phyloP scores from a whole-genome alignment of 495 filamentous ascomycete genomes.

The Letharia lupina region DNA sequence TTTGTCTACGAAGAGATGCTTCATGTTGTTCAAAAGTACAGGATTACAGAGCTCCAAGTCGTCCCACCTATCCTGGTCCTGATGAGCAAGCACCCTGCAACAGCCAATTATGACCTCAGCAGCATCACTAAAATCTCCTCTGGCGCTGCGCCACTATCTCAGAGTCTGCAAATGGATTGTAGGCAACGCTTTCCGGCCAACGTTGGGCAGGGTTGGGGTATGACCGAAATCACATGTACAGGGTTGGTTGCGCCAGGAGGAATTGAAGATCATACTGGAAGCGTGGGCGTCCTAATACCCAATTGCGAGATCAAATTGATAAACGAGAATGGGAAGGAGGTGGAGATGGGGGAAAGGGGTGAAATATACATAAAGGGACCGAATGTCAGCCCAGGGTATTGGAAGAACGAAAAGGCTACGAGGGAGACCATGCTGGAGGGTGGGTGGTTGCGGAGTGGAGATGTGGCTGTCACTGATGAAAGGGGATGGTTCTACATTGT shows the following conservation, averaged over 20 bases:
- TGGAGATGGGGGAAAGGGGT: conserved; percentile 26
- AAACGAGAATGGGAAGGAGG: conserved; percentile 23
- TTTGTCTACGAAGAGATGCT: conserved; percentile 81
- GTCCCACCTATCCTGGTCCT: conserved; percentile 80
- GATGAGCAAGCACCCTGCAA: conserved; percentile 66
- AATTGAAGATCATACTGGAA: conserved; percentile 15
- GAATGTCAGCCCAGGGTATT: conserved; percentile 35
- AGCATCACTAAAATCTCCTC: conserved; percentile 74
- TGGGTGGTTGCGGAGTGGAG: conserved; percentile 41
- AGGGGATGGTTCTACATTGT: conserved; percentile 37
- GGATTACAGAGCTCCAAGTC: conserved; percentile 69
- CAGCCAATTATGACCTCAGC: conserved; percentile 76
- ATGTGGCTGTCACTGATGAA: conserved; percentile 31
- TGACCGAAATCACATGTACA: conserved; percentile 57
- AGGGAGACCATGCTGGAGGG: conserved; percentile 31
- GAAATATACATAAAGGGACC: conserved; percentile 36
- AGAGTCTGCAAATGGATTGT: conserved; percentile 67
- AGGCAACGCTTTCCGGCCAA: conserved; percentile 62
- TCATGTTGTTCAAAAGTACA: conserved; percentile 58
- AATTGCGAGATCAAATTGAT: conserved; percentile 29
- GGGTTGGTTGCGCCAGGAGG: conserved; percentile 13
- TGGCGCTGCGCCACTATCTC: conserved; percentile 80
- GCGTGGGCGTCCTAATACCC: conserved; percentile 31
- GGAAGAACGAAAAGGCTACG: conserved; percentile 37
- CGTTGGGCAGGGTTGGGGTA: conserved; percentile 77